Percentiles rank a stretch among this genome's conserved stretches.
Conservation (phyloP, 1,284 basidiomycete species). For the Ganoderma sp. region DNA sequence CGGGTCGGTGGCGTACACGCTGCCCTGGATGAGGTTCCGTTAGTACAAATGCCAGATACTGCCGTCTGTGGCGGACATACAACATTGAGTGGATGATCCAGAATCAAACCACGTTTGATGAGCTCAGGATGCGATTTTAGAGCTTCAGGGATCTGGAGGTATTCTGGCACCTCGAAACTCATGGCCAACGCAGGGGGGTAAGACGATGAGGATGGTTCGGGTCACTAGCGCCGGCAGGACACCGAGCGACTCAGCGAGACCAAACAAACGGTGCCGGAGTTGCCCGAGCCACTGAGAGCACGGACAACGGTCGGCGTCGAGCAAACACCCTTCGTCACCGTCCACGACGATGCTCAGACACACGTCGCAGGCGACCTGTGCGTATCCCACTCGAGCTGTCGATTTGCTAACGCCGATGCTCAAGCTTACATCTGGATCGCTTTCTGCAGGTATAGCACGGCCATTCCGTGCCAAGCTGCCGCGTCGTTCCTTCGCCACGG, state of each 20-base stretch:
- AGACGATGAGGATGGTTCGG: not conserved
- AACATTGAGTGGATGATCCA: not conserved
- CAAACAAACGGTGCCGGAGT: constrained; percentile 29
- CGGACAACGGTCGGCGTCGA: constrained; percentile 29
- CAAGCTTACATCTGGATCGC: not conserved
- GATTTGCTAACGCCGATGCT: not conserved
- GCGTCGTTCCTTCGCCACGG: constrained; percentile 71
- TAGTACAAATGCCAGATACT: no score
- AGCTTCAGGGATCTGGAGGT: not conserved
- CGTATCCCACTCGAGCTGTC: constrained; percentile 18
- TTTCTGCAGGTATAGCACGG: constrained; percentile 44
- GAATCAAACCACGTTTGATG: not conserved
- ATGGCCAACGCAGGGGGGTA: no score
- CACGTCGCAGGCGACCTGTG: constrained; percentile 39
- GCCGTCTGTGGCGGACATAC: no score
- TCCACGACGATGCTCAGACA: constrained; percentile 44
- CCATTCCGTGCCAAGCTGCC: constrained; percentile 46
- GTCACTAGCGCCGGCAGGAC: no score
- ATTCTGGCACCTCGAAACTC: not conserved
- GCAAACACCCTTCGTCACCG: constrained; percentile 36
- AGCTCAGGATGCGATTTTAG: not conserved
- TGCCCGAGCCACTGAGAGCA: not conserved
- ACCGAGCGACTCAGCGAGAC: constrained; percentile 11
- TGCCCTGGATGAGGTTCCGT: no score
- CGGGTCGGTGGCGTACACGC: no score